Percentiles rank a stretch among this genome's conserved stretches.
Evolutionary conservation across 1,284 basidiomycete genomes (phyloP).

Genomic region (Rhodotorula sp.): DNA sequence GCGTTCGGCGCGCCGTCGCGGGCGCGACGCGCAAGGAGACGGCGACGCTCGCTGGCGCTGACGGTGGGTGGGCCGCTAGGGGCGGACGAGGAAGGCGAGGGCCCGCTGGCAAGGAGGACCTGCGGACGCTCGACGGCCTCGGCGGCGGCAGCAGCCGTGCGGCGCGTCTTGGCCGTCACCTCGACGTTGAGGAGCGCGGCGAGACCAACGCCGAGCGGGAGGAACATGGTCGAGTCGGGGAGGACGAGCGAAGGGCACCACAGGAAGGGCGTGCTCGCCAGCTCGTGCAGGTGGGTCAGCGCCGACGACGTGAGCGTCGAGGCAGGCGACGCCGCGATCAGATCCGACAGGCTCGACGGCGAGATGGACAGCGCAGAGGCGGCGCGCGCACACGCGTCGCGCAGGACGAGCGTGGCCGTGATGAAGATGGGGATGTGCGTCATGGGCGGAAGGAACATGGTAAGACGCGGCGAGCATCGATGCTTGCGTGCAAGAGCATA

Average conservation of each 20-base stretch:
- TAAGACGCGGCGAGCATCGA: conserved; percentile 61
- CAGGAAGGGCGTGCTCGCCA: conserved; percentile 72
- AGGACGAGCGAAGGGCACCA: conserved; percentile 69
- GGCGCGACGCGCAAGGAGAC: conserved; percentile 17
- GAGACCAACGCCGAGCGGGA: conserved; percentile 71
- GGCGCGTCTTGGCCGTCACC: conserved; percentile 49
- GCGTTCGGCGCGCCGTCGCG: background rate
- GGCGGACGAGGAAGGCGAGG: background rate
- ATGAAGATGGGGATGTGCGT: conserved; percentile 74
- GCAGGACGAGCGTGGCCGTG: conserved; percentile 63
- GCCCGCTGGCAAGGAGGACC: background rate
- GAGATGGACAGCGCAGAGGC: conserved; percentile 18
- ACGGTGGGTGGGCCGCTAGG: background rate
- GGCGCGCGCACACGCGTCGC: conserved; percentile 53
- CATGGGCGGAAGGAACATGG: conserved; percentile 64
- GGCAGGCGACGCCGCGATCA: conserved; percentile 47
- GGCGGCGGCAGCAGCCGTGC: background rate
- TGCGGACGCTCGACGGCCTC: background rate
- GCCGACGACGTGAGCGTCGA: conserved; percentile 51
- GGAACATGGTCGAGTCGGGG: conserved; percentile 66
- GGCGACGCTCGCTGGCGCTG: conserved; percentile 17
- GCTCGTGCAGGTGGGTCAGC: conserved; percentile 43
- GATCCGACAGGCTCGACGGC: conserved; percentile 38
- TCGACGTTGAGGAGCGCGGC: conserved; percentile 76
- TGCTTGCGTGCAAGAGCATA: conserved; percentile 63